A percentile compares a stretch with the other conserved stretches of the same genome.
phyloP scores from a whole-genome alignment of 2,329 filamentous ascomycete species.

The Trichoderma pleuroti region DNA sequence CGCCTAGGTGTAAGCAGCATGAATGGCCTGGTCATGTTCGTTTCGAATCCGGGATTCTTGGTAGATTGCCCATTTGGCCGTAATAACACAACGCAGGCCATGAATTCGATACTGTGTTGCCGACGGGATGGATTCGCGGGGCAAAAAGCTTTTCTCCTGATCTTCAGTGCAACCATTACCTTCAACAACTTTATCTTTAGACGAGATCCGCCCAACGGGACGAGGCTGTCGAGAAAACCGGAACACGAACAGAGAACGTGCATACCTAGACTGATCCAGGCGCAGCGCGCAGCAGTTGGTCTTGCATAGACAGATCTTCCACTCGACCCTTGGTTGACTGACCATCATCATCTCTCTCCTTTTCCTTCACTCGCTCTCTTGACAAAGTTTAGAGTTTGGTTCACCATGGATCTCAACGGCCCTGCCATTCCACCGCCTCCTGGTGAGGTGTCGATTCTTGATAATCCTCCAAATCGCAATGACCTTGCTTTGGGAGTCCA shows the following conservation, averaged over 20 bases:
- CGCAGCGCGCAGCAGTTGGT: background rate
- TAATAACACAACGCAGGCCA: background rate
- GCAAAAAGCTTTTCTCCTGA: background rate
- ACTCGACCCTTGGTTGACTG: background rate
- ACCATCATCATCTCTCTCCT: background rate
- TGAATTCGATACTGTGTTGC: background rate
- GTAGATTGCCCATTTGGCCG: background rate
- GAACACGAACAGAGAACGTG: background rate
- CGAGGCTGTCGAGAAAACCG: background rate
- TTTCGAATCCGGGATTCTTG: slow-evolving; percentile 1
- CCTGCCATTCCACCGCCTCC: background rate
- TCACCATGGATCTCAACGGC: slow-evolving; percentile 12
- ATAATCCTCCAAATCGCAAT: slow-evolving; percentile 1
- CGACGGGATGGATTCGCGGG: background rate
- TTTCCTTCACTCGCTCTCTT: background rate
- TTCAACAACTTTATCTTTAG: background rate
- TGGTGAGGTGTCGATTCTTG: slow-evolving; percentile 1
- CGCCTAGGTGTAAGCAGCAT: background rate
- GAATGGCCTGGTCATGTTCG: background rate
- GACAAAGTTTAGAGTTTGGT: too few relatives aligned
- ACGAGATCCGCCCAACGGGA: background rate
- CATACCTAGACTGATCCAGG: background rate
- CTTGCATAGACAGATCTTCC: background rate
- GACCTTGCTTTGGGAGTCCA: background rate
- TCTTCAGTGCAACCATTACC: background rate